These are phyloP conservation scores for Aspergillus fructus DNA, from an alignment of 2,329 filamentous ascomycete species.

Conservation along the genomic window DNA sequence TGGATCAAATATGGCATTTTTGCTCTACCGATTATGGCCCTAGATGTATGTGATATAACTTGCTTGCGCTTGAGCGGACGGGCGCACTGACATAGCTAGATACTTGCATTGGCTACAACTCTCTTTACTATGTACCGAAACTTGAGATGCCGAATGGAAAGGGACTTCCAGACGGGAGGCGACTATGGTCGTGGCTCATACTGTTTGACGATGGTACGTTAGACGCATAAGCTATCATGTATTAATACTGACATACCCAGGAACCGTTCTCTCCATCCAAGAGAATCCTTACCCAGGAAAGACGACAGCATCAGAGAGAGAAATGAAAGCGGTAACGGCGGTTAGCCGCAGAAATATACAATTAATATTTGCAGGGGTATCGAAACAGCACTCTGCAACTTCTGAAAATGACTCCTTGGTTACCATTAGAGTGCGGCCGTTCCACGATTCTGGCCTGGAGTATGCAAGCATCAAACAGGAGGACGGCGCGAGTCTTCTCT, in stretches of 20 bases:
- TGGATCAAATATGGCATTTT: slow-evolving; percentile 73
- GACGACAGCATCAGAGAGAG: slow-evolving; percentile 32
- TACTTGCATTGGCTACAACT: slow-evolving; percentile 71
- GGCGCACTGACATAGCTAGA: slow-evolving; percentile 44
- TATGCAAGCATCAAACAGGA: slow-evolving; percentile 40
- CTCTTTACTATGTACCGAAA: slow-evolving; percentile 48
- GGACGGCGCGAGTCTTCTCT: slow-evolving; percentile 61
- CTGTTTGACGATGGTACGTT: slow-evolving; percentile 62
- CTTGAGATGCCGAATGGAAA: slow-evolving; percentile 33
- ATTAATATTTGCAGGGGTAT: slow-evolving; percentile 62
- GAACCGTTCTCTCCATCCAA: slow-evolving; percentile 69
- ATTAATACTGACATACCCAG: slow-evolving; percentile 34
- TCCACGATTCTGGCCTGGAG: slow-evolving; percentile 29
- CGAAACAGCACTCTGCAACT: slow-evolving; percentile 49
- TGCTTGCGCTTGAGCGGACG: slow-evolving; percentile 3
- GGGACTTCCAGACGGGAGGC: slow-evolving; percentile 48
- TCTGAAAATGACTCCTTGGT: slow-evolving; percentile 52
- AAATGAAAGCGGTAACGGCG: slow-evolving; percentile 30
- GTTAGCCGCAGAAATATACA: slow-evolving; percentile 57
- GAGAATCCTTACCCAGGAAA: slow-evolving; percentile 57
- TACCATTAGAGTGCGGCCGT: slow-evolving; percentile 46
- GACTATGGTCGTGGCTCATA: slow-evolving; percentile 71
- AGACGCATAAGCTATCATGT: not conserved
- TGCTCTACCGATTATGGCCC: slow-evolving; percentile 69
- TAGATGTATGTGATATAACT: slow-evolving; percentile 51